Percentiles rank a stretch among this genome's conserved stretches.
phyloP scores from a whole-genome alignment of 306 rosid genomes.

The Benincasa hispida region DNA sequence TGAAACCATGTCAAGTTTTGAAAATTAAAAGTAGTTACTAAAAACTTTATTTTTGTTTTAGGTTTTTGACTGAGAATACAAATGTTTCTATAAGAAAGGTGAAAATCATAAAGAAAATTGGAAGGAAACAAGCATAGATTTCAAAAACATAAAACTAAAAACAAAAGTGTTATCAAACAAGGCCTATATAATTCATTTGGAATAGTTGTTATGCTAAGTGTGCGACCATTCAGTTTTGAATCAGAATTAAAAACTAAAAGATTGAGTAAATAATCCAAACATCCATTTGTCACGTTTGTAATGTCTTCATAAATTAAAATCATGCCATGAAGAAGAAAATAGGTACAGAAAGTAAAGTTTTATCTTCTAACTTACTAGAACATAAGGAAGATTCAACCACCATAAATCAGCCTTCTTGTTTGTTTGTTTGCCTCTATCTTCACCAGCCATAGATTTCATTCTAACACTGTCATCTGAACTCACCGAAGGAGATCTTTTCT shows the following conservation, averaged over 20 bases:
- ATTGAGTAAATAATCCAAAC: background rate
- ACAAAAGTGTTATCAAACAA: background rate
- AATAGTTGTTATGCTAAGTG: background rate
- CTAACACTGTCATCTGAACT: slow-evolving; percentile 20
- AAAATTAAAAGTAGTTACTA: background rate
- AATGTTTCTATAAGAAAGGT: background rate
- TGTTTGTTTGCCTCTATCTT: slow-evolving; percentile 21
- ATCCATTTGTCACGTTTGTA: background rate
- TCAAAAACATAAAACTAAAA: background rate
- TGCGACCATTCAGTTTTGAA: background rate
- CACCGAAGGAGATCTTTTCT: slow-evolving; percentile 12
- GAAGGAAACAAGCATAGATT: background rate
- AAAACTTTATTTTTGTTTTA: background rate
- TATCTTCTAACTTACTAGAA: slow-evolving; percentile 45
- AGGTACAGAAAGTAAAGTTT: background rate
- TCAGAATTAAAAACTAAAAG: background rate
- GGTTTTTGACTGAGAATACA: background rate
- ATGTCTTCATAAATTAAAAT: background rate
- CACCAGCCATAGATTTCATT: slow-evolving; percentile 12
- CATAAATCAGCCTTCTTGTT: slow-evolving; percentile 32
- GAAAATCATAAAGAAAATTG: background rate
- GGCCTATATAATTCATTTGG: background rate
- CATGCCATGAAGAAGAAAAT: background rate
- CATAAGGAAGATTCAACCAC: slow-evolving; percentile 76
- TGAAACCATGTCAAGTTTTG: background rate